These are phyloP conservation scores for Trichoderma sp. DNA, from an alignment of 2,329 filamentous ascomycete species.

Conservation along the genomic window DNA sequence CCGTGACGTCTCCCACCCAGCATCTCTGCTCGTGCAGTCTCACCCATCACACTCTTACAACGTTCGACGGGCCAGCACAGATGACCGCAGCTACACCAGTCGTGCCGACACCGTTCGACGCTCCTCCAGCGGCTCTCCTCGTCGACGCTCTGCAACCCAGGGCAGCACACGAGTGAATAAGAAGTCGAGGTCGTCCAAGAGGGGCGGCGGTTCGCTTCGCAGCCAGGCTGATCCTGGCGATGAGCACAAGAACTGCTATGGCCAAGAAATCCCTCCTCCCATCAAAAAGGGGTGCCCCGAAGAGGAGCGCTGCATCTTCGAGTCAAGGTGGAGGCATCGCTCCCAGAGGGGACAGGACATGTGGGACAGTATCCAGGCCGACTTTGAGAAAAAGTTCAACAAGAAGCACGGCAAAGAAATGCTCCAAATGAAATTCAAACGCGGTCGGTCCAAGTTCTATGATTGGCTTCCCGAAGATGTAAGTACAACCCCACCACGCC, in stretches of 20 bases:
- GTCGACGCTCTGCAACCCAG: constrained; percentile 26
- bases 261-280: constrained; percentile 35
- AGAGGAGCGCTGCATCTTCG: constrained; percentile 50
- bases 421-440: constrained; percentile 56
- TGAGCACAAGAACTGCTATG: constrained; percentile 38
- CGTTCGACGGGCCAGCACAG: constrained; percentile 28
- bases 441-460: constrained; percentile 48
- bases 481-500: constrained; percentile 30
- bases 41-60: constrained; percentile 25
- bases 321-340: constrained; percentile 46
- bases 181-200: constrained; percentile 25
- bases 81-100: constrained; percentile 21
- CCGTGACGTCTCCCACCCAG: constrained; percentile 23
- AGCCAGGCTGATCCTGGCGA: constrained; percentile 27
- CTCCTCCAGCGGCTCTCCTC: constrained; percentile 30
- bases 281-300: constrained; percentile 47
- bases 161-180: constrained; percentile 28
- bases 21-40: constrained; percentile 28
- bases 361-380: constrained; percentile 53
- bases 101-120: constrained; percentile 20
- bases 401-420: constrained; percentile 46
- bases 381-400: constrained; percentile 38
- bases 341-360: constrained; percentile 55
- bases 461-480: constrained; percentile 52
- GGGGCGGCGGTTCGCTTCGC: constrained; percentile 14